Percentiles rank a stretch among this genome's conserved stretches.
phyloP scores from a whole-genome alignment of 495 filamentous ascomycete genomes.

The Achaetomiella virescens region DNA sequence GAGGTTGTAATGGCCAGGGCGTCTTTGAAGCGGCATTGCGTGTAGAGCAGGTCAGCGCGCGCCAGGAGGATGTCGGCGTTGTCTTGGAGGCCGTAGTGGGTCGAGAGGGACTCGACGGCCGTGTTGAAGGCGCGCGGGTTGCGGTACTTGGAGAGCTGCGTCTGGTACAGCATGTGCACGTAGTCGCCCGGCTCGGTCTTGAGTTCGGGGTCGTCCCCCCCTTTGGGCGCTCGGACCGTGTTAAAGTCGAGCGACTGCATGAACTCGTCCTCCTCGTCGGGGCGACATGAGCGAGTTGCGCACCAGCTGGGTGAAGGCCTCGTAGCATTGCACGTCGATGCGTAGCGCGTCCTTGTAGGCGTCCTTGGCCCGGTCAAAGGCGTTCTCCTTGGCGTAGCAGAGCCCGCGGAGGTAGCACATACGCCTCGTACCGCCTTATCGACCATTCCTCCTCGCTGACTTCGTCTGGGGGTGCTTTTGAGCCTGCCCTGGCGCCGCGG shows the following conservation, averaged over 20 bases:
- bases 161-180: constrained; percentile 94
- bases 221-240: constrained; percentile 50
- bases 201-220: constrained; percentile 44
- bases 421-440: constrained; percentile 83
- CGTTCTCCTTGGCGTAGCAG: constrained; percentile 95
- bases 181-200: constrained; percentile 84
- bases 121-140: constrained; percentile 74
- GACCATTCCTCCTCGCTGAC: constrained; percentile 62
- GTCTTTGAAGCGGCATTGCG: constrained; percentile 86
- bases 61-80: constrained; percentile 92
- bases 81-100: constrained; percentile 79
- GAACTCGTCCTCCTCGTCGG: constrained; percentile 89
- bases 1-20: constrained; percentile 76
- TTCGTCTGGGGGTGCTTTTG: constrained; percentile 47
- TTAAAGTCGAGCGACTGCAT: constrained; percentile 90
- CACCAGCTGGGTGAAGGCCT: constrained; percentile 96
- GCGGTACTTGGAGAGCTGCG: constrained; percentile 91
- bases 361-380: constrained; percentile 93
- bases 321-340: constrained; percentile 97
- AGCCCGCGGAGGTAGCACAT: constrained; percentile 95
- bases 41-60: constrained; percentile 87
- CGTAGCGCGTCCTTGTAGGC: constrained; percentile 96
- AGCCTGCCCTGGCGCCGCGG: constrained; percentile 34
- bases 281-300: constrained; percentile 97
- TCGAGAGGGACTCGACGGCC: constrained; percentile 85